These are phyloP conservation scores for Canavalia ensiformis DNA, from an alignment of 306 rosid species.

Conservation along the genomic window DNA sequence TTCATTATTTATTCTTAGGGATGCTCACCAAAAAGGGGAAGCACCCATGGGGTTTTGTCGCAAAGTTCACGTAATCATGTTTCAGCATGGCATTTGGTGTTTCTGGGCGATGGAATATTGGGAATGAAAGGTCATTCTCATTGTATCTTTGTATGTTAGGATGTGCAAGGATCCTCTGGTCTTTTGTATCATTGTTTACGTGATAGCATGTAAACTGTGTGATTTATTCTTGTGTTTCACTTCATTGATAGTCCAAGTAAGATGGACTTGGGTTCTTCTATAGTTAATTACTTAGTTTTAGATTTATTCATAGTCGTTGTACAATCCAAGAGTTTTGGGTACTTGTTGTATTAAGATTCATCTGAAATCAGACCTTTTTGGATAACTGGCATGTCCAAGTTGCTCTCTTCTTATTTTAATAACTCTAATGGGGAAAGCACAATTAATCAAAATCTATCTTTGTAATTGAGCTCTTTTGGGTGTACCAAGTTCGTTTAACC, in stretches of 20 bases:
- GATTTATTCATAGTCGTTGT: constrained; percentile 32
- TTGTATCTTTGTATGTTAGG: constrained; percentile 53
- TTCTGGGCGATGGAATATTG: constrained; percentile 49
- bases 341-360: constrained; percentile 16
- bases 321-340: constrained; percentile 38
- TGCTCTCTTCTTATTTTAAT: constrained; percentile 28
- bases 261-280: constrained; percentile 26
- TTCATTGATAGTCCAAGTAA: constrained; percentile 46
- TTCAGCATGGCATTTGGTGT: constrained; percentile 48
- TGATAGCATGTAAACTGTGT: constrained; percentile 57
- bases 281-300: constrained; percentile 32
- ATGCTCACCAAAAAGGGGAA: constrained; percentile 58
- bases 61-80: constrained; percentile 47
- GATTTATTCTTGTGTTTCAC: constrained; percentile 53
- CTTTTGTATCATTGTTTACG: constrained; percentile 55
- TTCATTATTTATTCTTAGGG: constrained; percentile 65
- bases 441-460: background rate
- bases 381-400: constrained; percentile 7
- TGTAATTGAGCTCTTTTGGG: background rate
- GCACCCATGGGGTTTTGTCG: constrained; percentile 54
- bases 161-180: constrained; percentile 38
- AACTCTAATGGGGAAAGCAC: background rate
- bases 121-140: constrained; percentile 59
- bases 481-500: background rate
- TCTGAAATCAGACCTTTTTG: background rate